phyloP scores from a whole-genome alignment of 1,284 basidiomycete genomes.

The Coniferiporia weirii region DNA sequence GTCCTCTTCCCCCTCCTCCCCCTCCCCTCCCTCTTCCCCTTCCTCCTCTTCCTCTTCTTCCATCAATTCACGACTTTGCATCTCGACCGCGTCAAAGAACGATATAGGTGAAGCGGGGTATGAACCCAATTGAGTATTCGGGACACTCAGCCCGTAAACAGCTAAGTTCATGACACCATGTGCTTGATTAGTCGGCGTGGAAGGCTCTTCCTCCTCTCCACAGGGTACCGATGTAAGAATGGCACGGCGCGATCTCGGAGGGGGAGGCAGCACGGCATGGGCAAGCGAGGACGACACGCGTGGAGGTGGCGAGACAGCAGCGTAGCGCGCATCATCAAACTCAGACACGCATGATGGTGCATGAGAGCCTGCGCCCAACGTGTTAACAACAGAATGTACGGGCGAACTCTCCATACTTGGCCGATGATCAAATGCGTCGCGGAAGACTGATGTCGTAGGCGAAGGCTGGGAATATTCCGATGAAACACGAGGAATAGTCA shows the following conservation, averaged over 20 bases:
- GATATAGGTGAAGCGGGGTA: slow-evolving; percentile 55
- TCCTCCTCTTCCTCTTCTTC: slow-evolving; percentile 58
- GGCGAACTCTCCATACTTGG: slow-evolving; percentile 20
- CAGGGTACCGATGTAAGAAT: slow-evolving; percentile 20
- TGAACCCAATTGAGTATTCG: slow-evolving; percentile 37
- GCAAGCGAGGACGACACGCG: slow-evolving; percentile 37
- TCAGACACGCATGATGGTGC: slow-evolving; percentile 46
- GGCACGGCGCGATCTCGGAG: slow-evolving; percentile 15
- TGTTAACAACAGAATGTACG: slow-evolving; percentile 16
- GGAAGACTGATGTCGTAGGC: slow-evolving; percentile 67
- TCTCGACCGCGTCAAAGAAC: slow-evolving; percentile 70
- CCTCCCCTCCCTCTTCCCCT: slow-evolving; percentile 32
- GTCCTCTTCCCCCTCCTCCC: neutral
- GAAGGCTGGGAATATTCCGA: slow-evolving; percentile 48
- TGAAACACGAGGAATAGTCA: slow-evolving; percentile 35
- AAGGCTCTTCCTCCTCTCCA: slow-evolving; percentile 7
- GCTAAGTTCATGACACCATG: neutral
- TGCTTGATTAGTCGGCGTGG: neutral
- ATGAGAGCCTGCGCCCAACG: slow-evolving; percentile 31
- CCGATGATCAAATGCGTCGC: slow-evolving; percentile 44
- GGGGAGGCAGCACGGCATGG: slow-evolving; percentile 21
- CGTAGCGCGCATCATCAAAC: slow-evolving; percentile 37
- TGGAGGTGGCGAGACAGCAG: slow-evolving; percentile 49
- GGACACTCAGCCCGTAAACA: neutral
- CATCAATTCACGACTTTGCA: slow-evolving; percentile 64